Conservation (phyloP, 352 stramenopile genomes). For the Phytophthora palmivora region DNA sequence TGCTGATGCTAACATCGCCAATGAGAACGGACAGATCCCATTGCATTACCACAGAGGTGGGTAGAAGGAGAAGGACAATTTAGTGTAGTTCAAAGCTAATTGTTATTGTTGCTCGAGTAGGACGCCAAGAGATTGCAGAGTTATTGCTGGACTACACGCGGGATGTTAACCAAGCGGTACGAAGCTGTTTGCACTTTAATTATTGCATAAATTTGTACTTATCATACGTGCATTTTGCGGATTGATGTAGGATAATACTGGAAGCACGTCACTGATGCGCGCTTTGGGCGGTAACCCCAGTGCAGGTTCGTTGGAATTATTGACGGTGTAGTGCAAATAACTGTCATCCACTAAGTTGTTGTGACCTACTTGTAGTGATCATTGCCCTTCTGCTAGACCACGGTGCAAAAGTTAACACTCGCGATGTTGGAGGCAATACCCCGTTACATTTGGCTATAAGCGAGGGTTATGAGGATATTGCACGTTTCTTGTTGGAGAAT, state of each 20-base stretch:
- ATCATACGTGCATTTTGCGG: background rate
- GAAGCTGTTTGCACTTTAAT: slow-evolving; percentile 11
- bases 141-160: slow-evolving; percentile 73
- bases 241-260: slow-evolving; percentile 61
- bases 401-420: slow-evolving; percentile 59
- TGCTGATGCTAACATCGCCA: slow-evolving; percentile 68
- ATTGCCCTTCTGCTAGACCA: slow-evolving; percentile 70
- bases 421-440: slow-evolving; percentile 73
- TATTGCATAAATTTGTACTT: background rate
- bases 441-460: slow-evolving; percentile 71
- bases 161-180: slow-evolving; percentile 66
- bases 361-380: slow-evolving; percentile 45
- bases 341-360: background rate
- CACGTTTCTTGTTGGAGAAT: slow-evolving; percentile 62
- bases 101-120: slow-evolving; percentile 29
- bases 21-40: slow-evolving; percentile 76
- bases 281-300: slow-evolving; percentile 64
- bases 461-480: slow-evolving; percentile 72
- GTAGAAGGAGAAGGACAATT: too few relatives aligned
- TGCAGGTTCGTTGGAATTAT: slow-evolving; percentile 39
- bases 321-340: background rate
- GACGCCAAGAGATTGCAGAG: slow-evolving; percentile 69
- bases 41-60: slow-evolving; percentile 80
- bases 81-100: too few relatives aligned
- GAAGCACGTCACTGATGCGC: slow-evolving; percentile 68